Evolutionary conservation across 2,329 filamentous ascomycete species (phyloP).

Genomic region (Aureobasidium leucospermi): DNA sequence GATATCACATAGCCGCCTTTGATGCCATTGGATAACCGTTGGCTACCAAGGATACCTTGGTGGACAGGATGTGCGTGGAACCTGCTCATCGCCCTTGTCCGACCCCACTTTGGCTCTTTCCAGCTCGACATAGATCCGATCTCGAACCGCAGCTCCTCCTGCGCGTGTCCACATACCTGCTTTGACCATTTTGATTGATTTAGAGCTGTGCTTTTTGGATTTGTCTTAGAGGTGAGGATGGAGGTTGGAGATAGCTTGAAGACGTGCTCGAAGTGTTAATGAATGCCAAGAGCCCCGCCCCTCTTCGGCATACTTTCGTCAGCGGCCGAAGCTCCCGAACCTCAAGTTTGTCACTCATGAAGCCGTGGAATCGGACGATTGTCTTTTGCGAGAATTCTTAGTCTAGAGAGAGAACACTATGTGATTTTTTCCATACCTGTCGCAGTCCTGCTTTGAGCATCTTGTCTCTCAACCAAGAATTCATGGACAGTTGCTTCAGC

Average conservation of each 20-base stretch:
- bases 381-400: no score
- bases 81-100: slow-evolving; percentile 34
- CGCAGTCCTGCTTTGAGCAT: no score
- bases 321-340: neutral
- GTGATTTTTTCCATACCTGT: no score
- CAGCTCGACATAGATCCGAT: neutral
- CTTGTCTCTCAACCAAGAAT: no score
- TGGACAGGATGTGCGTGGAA: slow-evolving; percentile 21
- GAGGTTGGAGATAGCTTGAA: neutral
- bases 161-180: slow-evolving; percentile 60
- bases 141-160: neutral
- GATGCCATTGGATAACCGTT: slow-evolving; percentile 1
- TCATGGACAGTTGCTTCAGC: no score
- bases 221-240: neutral
- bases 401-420: no score
- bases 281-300: slow-evolving; percentile 2
- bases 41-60: slow-evolving; percentile 18
- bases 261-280: neutral
- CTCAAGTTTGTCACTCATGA: neutral
- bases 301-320: neutral
- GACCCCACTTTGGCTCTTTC: slow-evolving; percentile 1
- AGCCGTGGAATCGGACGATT: neutral
- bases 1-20: neutral
- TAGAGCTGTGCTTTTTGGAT: slow-evolving; percentile 15
- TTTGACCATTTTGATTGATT: slow-evolving; percentile 90